Evolutionary conservation across 176 grass and related monocot genomes (phyloP).

Genomic region (Tuctoria greenei): DNA sequence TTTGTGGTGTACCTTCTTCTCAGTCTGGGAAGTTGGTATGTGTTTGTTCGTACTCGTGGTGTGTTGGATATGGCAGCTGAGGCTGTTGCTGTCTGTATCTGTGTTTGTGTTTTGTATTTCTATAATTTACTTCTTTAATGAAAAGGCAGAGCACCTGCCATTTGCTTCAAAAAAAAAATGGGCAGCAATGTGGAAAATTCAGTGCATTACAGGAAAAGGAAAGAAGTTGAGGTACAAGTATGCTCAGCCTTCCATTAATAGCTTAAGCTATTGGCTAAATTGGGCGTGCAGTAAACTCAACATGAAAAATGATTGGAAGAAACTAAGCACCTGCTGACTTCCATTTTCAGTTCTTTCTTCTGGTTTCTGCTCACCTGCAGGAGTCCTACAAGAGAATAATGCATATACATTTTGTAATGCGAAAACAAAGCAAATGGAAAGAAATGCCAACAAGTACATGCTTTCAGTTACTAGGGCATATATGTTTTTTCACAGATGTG

Average conservation of each 20-base stretch:
- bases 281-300: neutral
- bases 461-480: neutral
- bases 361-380: conserved; percentile 24
- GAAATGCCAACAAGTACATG: neutral
- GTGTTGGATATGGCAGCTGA: too few species aligned
- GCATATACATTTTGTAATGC: conserved; percentile 16
- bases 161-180: too few species aligned
- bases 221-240: neutral
- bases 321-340: conserved; percentile 49
- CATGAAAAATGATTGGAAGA: neutral
- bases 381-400: conserved; percentile 41
- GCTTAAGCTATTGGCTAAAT: neutral
- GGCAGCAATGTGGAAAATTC: neutral
- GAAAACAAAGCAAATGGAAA: conserved; percentile 9
- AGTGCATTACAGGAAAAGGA: neutral
- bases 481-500: neutral
- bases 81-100: too few species aligned
- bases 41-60: too few species aligned
- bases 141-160: too few species aligned
- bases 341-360: conserved; percentile 40
- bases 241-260: neutral
- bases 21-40: too few species aligned
- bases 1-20: too few species aligned
- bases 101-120: too few species aligned
- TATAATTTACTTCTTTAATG: too few species aligned